Evolutionary conservation across 2,329 filamentous ascomycete genomes (phyloP), one percentile per base, ranked within the genome.

Genomic region (Geoglossum cookeanum): DNA sequence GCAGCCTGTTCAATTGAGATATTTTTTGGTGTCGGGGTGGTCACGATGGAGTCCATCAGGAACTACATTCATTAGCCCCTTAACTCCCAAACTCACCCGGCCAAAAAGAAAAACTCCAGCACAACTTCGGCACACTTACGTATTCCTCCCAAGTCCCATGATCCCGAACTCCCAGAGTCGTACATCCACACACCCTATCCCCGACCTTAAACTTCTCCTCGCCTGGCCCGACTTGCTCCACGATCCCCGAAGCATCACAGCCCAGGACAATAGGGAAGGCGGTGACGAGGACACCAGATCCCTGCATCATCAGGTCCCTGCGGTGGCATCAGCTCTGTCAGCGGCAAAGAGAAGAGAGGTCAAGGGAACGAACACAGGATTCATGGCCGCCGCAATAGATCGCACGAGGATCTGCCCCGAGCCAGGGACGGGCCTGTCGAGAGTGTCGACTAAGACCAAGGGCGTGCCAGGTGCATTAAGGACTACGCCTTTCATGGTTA

Each of bases 121-220:
- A 22, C 22, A 22, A 22, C 22, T 22, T 22, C 22, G 22, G 22
- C 8, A 56, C 8, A 56, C 37, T 22, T 11, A 56, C 54, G 13
- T 65, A 64, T 30, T 72, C 69, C 55, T 71, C 70, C 44, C 71
- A 71, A 2, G 69, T 69, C 0, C 63, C 64, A 56, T 65, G 66
- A 4, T 61, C 61, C n/a, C 64, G 67, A 6, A 62, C 59, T 1
- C 70, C 70, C 0, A 71, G 56, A 9, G 63, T 64, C 1, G 66
- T 66, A 58, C 67, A 69, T 1, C 68, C 68, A 58, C 66, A 72
- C 42, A 96, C 91, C 68, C 94, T 83, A 75, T 97, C 91, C 63
- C 91, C 91, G 55, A 81, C 79, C 78, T 96, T 95, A 65, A 96
- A 91, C 65, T 83, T 89, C 66, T 88, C 95, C 66, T 96, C 91